These are phyloP conservation scores for Triticum monococcum DNA, from an alignment of 176 grass and related monocot species.

Conservation along the genomic window DNA sequence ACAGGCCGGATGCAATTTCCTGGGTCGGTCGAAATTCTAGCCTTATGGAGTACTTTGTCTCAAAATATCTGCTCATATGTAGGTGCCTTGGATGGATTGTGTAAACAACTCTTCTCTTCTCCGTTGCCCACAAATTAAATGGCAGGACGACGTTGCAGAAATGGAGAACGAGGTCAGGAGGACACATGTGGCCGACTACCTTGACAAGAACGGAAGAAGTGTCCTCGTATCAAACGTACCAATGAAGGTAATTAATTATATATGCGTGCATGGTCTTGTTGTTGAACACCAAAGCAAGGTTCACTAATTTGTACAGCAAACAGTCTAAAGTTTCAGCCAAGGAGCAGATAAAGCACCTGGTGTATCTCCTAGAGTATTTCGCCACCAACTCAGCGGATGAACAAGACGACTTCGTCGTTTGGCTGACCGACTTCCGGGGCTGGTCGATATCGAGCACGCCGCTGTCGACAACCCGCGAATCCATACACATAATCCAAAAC, in stretches of 20 bases:
- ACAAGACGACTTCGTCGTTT: conserved; percentile 39
- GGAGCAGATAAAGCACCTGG: conserved; percentile 52
- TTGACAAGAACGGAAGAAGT: conserved; percentile 50
- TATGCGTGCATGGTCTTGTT: neutral
- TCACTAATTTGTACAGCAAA: conserved; percentile 14
- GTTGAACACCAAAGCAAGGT: too few relatives aligned
- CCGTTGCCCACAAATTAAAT: neutral
- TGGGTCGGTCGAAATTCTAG: conserved; percentile 28
- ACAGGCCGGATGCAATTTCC: conserved; percentile 45
- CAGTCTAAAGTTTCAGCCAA: conserved; percentile 38
- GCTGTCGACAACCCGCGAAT: conserved; percentile 23
- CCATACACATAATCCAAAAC: conserved; percentile 42
- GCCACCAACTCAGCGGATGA: conserved; percentile 1
- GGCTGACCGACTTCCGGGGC: conserved; percentile 35
- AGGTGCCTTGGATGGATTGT: neutral
- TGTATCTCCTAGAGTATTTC: conserved; percentile 43
- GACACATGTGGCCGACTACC: conserved; percentile 46
- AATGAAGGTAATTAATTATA: conserved; percentile 25
- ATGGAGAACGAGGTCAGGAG: conserved; percentile 28
- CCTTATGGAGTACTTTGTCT: too few relatives aligned
- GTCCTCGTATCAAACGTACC: conserved; percentile 28
- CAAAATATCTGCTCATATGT: neutral
- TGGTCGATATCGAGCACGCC: conserved; percentile 34
- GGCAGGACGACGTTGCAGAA: conserved; percentile 49
- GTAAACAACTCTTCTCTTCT: neutral